Evolutionary conservation across 805 yeast species (phyloP).

Genomic region (Saccharomycopsis malanga): DNA sequence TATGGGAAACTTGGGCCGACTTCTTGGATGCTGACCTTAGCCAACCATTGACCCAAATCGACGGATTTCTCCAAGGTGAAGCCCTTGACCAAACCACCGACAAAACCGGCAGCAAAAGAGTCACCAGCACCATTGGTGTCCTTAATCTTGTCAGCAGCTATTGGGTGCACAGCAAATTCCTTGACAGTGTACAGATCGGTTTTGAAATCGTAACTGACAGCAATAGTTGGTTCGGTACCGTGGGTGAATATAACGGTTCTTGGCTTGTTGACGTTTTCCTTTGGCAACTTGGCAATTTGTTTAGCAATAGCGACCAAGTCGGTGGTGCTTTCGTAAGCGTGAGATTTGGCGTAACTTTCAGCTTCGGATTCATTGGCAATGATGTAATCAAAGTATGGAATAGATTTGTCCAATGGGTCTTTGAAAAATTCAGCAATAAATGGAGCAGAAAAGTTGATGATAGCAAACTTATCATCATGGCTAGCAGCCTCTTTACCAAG

Average conservation of each 20-base stretch:
- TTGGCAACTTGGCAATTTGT: constrained; percentile 71
- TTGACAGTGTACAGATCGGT: constrained; percentile 41
- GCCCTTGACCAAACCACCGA: constrained; percentile 79
- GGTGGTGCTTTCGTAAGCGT: constrained; percentile 46
- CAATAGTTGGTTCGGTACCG: constrained; percentile 86
- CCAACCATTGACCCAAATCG: constrained; percentile 95
- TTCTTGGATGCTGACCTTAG: constrained; percentile 83
- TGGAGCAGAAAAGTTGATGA: constrained; percentile 91
- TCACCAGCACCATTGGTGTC: constrained; percentile 98
- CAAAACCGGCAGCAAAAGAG: constrained; percentile 84
- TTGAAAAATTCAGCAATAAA: constrained; percentile 94
- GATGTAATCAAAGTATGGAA: constrained; percentile 85
- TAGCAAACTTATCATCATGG: constrained; percentile 61
- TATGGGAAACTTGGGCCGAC: constrained; percentile 89
- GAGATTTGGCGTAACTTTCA: constrained; percentile 85
- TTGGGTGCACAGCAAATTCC: constrained; percentile 62
- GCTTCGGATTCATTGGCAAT: constrained; percentile 98
- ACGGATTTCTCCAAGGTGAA: constrained; percentile 52
- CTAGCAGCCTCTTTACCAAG: constrained; percentile 91
- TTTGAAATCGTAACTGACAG: constrained; percentile 50
- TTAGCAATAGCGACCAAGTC: constrained; percentile 77
- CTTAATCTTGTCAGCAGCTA: constrained; percentile 58
- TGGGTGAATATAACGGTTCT: constrained; percentile 94
- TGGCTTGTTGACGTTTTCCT: constrained; percentile 55
- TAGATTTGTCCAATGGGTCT: constrained; percentile 70